A percentile compares a stretch with the other conserved stretches of the same genome.
phyloP scores from a whole-genome alignment of 2,329 filamentous ascomycete species.

The Venturia effusa region DNA sequence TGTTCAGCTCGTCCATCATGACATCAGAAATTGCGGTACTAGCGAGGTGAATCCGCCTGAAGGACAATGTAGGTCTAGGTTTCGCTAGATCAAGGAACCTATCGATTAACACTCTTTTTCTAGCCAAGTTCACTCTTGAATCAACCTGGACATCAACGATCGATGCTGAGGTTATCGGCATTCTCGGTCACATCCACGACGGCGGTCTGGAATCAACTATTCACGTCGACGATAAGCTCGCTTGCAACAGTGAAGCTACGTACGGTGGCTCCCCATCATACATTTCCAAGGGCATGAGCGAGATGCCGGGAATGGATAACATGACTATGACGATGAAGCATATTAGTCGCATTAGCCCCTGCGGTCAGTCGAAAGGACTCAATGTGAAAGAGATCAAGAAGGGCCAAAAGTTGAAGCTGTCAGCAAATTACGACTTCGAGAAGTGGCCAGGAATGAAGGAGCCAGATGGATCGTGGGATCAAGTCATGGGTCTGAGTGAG shows the following conservation, averaged over 20 bases:
- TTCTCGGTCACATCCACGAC: conserved; percentile 8
- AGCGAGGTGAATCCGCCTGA: conserved; percentile 10
- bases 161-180: conserved; percentile 7
- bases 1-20: conserved; percentile 7
- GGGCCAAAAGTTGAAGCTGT: conserved; percentile 5
- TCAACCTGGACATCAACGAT: conserved; percentile 4
- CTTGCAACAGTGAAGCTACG: background rate
- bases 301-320: background rate
- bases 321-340: background rate
- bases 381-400: conserved; percentile 2
- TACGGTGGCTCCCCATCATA: conserved; percentile 5
- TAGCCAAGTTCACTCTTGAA: conserved; percentile 3
- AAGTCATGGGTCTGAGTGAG: conserved; percentile 9
- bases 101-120: background rate
- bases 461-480: conserved; percentile 5
- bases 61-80: background rate
- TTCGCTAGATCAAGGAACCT: too few species aligned
- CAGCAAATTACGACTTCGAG: conserved; percentile 9
- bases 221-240: background rate
- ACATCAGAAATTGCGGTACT: conserved; percentile 10
- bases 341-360: conserved; percentile 4
- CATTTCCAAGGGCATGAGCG: background rate
- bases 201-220: conserved; percentile 3
- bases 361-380: background rate
- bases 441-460: conserved; percentile 4